Conservation (phyloP, 2,329 filamentous ascomycete species). For the Alternaria angustiovoidea region DNA sequence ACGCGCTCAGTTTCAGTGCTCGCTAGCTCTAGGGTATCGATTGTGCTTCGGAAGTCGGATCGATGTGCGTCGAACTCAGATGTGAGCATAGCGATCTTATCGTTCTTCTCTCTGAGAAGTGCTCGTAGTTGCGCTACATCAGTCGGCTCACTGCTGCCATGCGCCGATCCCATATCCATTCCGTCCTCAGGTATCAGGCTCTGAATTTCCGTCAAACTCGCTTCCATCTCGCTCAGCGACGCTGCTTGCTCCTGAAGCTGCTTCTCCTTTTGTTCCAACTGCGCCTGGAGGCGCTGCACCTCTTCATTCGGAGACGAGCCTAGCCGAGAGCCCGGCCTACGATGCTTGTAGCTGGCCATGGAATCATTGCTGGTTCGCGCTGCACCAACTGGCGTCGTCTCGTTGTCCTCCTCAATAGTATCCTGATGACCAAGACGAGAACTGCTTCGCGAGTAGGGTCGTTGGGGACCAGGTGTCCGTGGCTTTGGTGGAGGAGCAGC, state of each 20-base stretch:
- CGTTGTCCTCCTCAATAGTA: conserved; percentile 51
- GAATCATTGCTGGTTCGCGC: conserved; percentile 63
- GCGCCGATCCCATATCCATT: conserved; percentile 59
- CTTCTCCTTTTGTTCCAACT: conserved; percentile 83
- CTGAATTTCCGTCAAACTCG: conserved; percentile 81
- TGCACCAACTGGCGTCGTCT: conserved; percentile 60
- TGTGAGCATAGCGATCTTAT: conserved; percentile 92
- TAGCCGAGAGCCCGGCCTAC: conserved; percentile 36
- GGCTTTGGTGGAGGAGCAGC: conserved; percentile 63
- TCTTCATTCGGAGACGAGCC: conserved; percentile 65
- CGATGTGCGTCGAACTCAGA: conserved; percentile 94
- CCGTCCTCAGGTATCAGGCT: conserved; percentile 67
- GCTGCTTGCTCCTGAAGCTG: conserved; percentile 89
- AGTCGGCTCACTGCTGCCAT: conserved; percentile 59
- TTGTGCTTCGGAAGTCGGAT: conserved; percentile 94
- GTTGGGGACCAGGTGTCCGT: conserved; percentile 51
- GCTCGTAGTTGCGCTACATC: conserved; percentile 80
- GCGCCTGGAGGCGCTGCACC: conserved; percentile 72
- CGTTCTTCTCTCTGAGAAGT: conserved; percentile 92
- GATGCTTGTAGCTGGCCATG: conserved; percentile 55
- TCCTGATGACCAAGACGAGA: conserved; percentile 56
- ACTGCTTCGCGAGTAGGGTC: conserved; percentile 58
- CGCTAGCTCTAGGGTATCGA: conserved; percentile 94
- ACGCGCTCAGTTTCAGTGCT: conserved; percentile 95
- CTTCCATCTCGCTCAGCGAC: conserved; percentile 88